These are phyloP conservation scores for Fistulinella staudtii DNA, from an alignment of 1,284 basidiomycete genomes.

Conservation along the genomic window DNA sequence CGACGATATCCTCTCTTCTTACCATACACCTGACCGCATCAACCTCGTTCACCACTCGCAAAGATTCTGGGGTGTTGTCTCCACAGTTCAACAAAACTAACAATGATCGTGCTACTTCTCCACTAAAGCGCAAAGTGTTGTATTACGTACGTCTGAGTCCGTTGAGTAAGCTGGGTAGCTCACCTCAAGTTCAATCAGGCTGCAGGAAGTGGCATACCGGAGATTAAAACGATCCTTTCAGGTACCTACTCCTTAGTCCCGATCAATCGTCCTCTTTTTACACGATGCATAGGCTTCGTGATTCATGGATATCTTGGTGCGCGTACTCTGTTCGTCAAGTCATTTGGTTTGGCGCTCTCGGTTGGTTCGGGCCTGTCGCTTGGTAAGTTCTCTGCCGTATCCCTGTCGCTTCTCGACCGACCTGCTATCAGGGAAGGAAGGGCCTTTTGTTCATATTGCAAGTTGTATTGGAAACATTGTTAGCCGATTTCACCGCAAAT, in stretches of 20 bases:
- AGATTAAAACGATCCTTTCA: constrained; percentile 95
- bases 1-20: constrained; percentile 68
- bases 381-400: constrained; percentile 41
- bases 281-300: constrained; percentile 69
- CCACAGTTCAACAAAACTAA: constrained; percentile 41
- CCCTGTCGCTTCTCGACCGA: constrained; percentile 6
- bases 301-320: constrained; percentile 96
- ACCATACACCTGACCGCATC: constrained; percentile 89
- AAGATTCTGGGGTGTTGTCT: constrained; percentile 74
- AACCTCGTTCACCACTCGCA: constrained; percentile 80
- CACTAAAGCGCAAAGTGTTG: constrained; percentile 63
- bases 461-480: constrained; percentile 94
- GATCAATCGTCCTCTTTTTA: constrained; percentile 2
- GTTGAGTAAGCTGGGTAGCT: constrained; percentile 13
- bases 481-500: constrained; percentile 82
- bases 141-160: constrained; percentile 64
- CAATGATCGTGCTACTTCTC: constrained; percentile 22
- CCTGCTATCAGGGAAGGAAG: constrained; percentile 68
- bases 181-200: constrained; percentile 48
- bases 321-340: constrained; percentile 88
- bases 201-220: constrained; percentile 93
- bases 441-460: constrained; percentile 95
- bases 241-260: constrained; percentile 40
- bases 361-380: constrained; percentile 89
- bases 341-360: constrained; percentile 83